A percentile compares a stretch with the other conserved stretches of the same genome.
phyloP scores from a whole-genome alignment of 306 rosid genomes.

The Herpetospermum pedunculosum region DNA sequence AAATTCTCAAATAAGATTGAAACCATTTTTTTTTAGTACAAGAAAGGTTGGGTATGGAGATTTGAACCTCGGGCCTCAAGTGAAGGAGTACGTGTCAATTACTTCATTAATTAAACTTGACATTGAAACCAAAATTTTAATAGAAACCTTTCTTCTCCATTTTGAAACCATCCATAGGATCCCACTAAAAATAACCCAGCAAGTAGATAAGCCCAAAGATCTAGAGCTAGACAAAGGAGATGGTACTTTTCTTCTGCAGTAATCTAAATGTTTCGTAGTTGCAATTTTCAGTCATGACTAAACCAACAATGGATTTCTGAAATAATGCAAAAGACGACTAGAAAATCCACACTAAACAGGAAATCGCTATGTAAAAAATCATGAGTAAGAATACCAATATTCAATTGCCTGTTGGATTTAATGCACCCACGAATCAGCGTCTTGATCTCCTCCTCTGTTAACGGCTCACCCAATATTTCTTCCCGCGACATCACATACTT shows the following conservation, averaged over 20 bases:
- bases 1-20: background rate
- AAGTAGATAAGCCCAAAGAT: background rate
- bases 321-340: background rate
- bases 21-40: no score
- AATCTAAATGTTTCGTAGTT: background rate
- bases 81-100: no score
- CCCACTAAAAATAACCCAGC: background rate
- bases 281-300: background rate
- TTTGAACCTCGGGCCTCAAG: no score
- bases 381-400: constrained; percentile 35
- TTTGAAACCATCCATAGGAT: background rate
- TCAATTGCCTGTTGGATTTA: constrained; percentile 43
- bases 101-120: no score
- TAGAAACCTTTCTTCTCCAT: background rate
- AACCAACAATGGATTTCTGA: background rate
- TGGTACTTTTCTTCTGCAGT: background rate
- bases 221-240: background rate
- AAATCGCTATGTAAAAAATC: background rate
- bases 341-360: background rate
- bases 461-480: constrained; percentile 64
- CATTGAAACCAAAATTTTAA: background rate
- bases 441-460: constrained; percentile 49
- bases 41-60: no score
- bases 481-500: constrained; percentile 55
- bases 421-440: constrained; percentile 33